A percentile compares a stretch with the other conserved stretches of the same genome.
These are phyloP conservation scores for Narthecium ossifragum DNA, from an alignment of 106 monocot genomes.

Conservation along the genomic window DNA sequence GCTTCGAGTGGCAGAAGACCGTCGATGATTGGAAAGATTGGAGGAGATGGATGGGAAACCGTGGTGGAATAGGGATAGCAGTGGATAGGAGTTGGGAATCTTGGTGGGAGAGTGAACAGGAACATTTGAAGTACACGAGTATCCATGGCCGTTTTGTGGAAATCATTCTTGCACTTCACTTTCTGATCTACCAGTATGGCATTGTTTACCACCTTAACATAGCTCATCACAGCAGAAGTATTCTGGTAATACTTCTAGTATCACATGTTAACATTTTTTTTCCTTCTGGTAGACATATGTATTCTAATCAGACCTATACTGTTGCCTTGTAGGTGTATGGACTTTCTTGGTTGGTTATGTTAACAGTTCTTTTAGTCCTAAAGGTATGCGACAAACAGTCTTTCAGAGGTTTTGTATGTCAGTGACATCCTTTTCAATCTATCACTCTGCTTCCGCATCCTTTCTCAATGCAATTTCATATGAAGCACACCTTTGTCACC, in stretches of 20 bases:
- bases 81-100: slow-evolving; percentile 84
- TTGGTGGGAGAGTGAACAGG: slow-evolving; percentile 89
- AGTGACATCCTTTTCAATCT: too few species aligned
- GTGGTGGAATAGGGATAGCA: slow-evolving; percentile 82
- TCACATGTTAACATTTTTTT: neutral
- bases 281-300: too few species aligned
- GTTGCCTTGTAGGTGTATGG: slow-evolving; percentile 64
- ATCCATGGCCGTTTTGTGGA: slow-evolving; percentile 52
- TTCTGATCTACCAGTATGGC: slow-evolving; percentile 84
- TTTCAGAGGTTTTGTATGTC: neutral
- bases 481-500: too few species aligned
- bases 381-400: slow-evolving; percentile 37
- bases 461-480: too few species aligned
- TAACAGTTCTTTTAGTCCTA: slow-evolving; percentile 64
- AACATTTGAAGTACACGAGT: slow-evolving; percentile 60
- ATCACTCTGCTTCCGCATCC: too few species aligned
- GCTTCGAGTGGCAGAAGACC: slow-evolving; percentile 96
- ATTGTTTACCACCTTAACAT: slow-evolving; percentile 96
- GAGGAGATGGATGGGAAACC: slow-evolving; percentile 91
- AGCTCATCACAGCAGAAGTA: slow-evolving; percentile 59
- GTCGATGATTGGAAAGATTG: slow-evolving; percentile 95
- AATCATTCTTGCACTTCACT: slow-evolving; percentile 73
- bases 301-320: too few species aligned
- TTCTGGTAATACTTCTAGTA: slow-evolving; percentile 42
- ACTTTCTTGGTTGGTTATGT: slow-evolving; percentile 90